These are phyloP conservation scores for Castanea sativa DNA, from an alignment of 306 rosid genomes.

Conservation along the genomic window DNA sequence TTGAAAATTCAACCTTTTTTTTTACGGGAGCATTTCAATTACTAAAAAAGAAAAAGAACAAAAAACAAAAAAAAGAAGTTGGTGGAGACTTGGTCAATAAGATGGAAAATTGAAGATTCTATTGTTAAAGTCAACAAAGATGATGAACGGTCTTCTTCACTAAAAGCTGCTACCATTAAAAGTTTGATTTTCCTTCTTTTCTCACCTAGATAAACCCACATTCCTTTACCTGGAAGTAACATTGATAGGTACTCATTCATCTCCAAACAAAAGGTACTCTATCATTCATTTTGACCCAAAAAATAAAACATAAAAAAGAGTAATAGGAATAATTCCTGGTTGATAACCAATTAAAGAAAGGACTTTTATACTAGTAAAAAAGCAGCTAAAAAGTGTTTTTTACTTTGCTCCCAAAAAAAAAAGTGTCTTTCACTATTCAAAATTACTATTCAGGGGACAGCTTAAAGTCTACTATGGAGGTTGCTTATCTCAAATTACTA, in stretches of 20 bases:
- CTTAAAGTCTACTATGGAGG: background rate
- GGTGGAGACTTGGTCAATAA: constrained; percentile 12
- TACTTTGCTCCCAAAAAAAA: too few relatives aligned
- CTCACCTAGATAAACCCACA: too few relatives aligned
- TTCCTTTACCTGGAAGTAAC: too few relatives aligned
- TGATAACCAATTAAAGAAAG: background rate
- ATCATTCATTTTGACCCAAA: too few relatives aligned
- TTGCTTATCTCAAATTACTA: background rate
- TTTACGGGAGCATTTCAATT: too few relatives aligned
- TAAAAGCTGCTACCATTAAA: background rate
- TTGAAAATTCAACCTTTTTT: too few relatives aligned
- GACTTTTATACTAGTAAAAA: too few relatives aligned
- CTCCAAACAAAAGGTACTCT: too few relatives aligned
- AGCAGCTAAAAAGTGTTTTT: too few relatives aligned
- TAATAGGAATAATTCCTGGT: background rate
- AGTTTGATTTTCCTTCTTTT: too few relatives aligned
- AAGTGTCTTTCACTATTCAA: background rate
- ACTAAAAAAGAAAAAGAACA: background rate
- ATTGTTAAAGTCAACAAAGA: constrained; percentile 16
- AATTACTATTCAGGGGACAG: background rate
- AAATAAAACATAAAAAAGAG: background rate
- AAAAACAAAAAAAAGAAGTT: background rate
- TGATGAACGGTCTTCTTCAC: background rate
- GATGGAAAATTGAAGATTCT: background rate
- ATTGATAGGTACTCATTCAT: too few relatives aligned